Evolutionary conservation across 495 filamentous ascomycete genomes (phyloP).

Genomic region (Talaromyces trachyspermus): DNA sequence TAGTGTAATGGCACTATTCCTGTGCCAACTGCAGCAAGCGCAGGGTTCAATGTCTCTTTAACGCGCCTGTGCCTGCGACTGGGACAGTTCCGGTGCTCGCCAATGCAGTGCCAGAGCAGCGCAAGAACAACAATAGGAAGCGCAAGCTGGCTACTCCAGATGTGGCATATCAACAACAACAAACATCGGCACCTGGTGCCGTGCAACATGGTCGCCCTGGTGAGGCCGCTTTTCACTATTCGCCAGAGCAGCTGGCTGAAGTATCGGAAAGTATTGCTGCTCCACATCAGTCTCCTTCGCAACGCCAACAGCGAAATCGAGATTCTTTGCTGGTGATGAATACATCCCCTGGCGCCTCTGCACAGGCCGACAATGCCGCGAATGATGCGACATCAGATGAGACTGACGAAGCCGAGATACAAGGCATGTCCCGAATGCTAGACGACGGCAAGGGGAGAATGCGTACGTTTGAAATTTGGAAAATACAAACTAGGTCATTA

Average conservation of each 20-base stretch:
- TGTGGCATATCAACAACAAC: background rate
- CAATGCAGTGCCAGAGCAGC: slow-evolving; percentile 1
- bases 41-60: slow-evolving; percentile 4
- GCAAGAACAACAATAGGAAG: slow-evolving; percentile 3
- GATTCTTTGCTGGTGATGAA: slow-evolving; percentile 3
- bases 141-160: background rate
- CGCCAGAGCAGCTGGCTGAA: background rate
- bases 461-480: slow-evolving; percentile 5
- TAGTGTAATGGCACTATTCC: slow-evolving; percentile 33
- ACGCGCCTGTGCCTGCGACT: background rate
- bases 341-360: background rate
- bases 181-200: background rate
- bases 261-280: background rate
- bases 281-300: background rate
- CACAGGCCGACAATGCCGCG: slow-evolving; percentile 20
- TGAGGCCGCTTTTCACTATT: background rate
- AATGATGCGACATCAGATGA: slow-evolving; percentile 24
- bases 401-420: slow-evolving; percentile 52
- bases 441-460: slow-evolving; percentile 50
- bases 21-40: slow-evolving; percentile 27
- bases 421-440: slow-evolving; percentile 51
- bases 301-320: background rate
- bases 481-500: background rate
- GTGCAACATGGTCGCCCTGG: background rate
- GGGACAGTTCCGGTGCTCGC: background rate